Base-by-base conservation (phyloP, 2,329 filamentous ascomycete species). In the Verticillium albo-atrum region DNA sequence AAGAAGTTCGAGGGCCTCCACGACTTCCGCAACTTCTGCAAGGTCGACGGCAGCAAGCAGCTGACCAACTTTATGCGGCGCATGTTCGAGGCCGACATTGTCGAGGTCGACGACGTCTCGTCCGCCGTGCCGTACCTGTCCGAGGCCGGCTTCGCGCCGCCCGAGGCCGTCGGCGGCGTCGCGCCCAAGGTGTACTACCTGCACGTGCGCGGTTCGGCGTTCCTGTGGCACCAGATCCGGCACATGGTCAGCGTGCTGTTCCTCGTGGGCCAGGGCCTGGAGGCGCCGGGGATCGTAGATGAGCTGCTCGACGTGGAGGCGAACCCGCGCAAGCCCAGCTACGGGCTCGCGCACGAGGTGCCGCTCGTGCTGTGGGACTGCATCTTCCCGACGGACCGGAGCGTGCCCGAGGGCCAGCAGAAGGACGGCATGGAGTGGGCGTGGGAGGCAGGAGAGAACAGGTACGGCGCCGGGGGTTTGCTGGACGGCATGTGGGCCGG, bases 21-120 rank as follows among this genome's bases (percentile, higher is more conserved):
- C 74, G 95, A 99, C 77, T 99, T 98, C 77, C 87, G 95, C 61
- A 99, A 99, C 74, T 90, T 98, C 71, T 98, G 95, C 82, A 97
- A 97, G 74, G 81, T 98, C 61, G 95, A 99, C 74, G 83, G 90
- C 1, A 87, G 83, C 67, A 98, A 98, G 79, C 91, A 96, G 74
- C 91, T 97, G 66, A 86, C 86, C 34, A 95, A 91, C 71, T 98
- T 94, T 68, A 78, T 85, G 66, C 82, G 95, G 50, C 83, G 85
- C 51, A 92, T 99, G 66, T 93, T 89, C 72, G 86, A 90, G 74
- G 85, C 92, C 10, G 87, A 89, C 67, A 90, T 99, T 63, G 87
- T 91, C 61, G 83, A 89, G 68, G 86, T 93, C 2, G 73, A 82
- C 25, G 54, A 27, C 54, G 74, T 76, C 20, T 77, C 74, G 42